Base-by-base conservation (phyloP, 495 filamentous ascomycete species). In the Penicillium goetzii region DNA sequence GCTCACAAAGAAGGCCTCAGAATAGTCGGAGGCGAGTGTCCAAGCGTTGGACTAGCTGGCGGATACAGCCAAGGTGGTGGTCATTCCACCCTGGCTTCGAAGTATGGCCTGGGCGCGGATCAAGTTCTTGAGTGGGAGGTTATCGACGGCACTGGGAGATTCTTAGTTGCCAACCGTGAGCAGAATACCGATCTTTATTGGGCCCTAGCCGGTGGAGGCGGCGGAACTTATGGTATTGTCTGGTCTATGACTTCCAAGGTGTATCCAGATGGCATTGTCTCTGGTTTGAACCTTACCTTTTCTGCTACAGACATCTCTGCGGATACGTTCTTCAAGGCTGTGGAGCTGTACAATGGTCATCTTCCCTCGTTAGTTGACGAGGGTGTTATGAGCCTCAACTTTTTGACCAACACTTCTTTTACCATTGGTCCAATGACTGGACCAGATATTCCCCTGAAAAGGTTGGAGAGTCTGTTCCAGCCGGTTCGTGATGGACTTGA, bases 161-260 rank as follows among this genome's bases (percentile, higher is more conserved):
- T 85, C 19, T 55, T 88, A 32, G 81, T 73, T 0, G 83, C 82
- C 6, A 86, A 83, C 56, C 82, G 83, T 51, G 69, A 71, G 11
- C 74, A 84, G 63, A 81, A 89, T 61, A 52, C 73, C 0, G 88
- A 90, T 68, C 67, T 91, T 8, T 90, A 87, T 71, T 90, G 86
- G 87, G 89, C 89, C 10, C 77, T 90, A 41, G 78, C 83, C 36
- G 89, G 88, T 1, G 88, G 88, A 17, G 88, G 87, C 17, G 86
- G 81, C 25, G 85, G 85, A 19, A 88, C 86, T 10, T 90, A 86
- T 49, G 87, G 84, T 4, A 78, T 89, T 34, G 77, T 89, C n/a
- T 83, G 78, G 52, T 84, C 81, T 1, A 75, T 84, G 55, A 90
- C 86, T 0, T 66, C 72, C 10, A 79, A 77, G 60, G 71, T 75